A percentile compares a stretch with the other conserved stretches of the same genome.
Evolutionary conservation across 2,329 filamentous ascomycete genomes (phyloP).

Genomic region (Alternaria arbusti): DNA sequence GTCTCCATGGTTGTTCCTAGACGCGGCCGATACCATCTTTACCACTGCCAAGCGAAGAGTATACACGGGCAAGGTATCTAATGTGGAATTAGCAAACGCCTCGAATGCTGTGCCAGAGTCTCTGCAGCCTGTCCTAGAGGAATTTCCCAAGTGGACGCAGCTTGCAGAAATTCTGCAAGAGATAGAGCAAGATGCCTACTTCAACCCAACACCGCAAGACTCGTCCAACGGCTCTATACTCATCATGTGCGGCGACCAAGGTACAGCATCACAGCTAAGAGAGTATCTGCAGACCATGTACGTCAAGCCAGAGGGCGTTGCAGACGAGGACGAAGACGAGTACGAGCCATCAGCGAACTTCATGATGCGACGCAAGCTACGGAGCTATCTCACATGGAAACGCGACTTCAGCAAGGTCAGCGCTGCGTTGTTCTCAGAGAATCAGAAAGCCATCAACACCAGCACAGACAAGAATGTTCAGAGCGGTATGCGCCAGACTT

Average conservation of each 20-base stretch:
- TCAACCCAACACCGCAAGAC: constrained; percentile 76
- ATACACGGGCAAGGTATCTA: constrained; percentile 75
- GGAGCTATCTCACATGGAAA: constrained; percentile 91
- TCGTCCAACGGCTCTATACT: constrained; percentile 91
- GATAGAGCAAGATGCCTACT: constrained; percentile 88
- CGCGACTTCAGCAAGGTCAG: constrained; percentile 86
- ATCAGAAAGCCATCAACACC: constrained; percentile 75
- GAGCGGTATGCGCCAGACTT: constrained; percentile 51
- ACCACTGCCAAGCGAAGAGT: constrained; percentile 87
- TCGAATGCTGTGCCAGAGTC: constrained; percentile 62
- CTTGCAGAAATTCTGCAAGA: constrained; percentile 91
- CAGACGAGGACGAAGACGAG: constrained; percentile 59
- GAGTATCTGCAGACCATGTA: constrained; percentile 95
- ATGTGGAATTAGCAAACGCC: constrained; percentile 58
- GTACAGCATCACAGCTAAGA: constrained; percentile 84
- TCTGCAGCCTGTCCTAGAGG: constrained; percentile 83
- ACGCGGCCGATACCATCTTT: constrained; percentile 93
- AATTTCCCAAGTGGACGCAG: constrained; percentile 91
- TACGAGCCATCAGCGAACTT: constrained; percentile 74
- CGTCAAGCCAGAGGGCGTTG: constrained; percentile 61
- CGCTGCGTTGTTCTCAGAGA: constrained; percentile 76
- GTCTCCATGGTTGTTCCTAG: constrained; percentile 94
- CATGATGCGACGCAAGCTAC: constrained; percentile 88
- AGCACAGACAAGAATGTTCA: constrained; percentile 64
- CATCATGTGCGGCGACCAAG: constrained; percentile 92